phyloP scores from a whole-genome alignment of 1,139 yeast species.

The Yamadazyma sp. region DNA sequence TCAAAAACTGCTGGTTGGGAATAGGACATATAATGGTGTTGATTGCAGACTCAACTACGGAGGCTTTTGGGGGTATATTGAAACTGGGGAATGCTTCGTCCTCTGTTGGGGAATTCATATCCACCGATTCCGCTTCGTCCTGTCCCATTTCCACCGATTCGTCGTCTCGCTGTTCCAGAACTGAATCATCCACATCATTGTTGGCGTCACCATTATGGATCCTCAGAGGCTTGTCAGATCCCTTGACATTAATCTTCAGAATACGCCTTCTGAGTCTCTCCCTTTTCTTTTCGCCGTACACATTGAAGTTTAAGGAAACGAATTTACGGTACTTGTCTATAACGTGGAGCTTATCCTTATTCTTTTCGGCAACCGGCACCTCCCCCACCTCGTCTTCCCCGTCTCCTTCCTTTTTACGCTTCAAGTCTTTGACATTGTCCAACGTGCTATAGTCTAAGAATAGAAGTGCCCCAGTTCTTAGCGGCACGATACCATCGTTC shows the following conservation, averaged over 20 bases:
- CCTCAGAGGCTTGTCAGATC: conserved; percentile 8
- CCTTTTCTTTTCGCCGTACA: conserved; percentile 14
- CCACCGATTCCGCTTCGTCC: conserved; percentile 15
- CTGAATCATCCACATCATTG: conserved; percentile 13
- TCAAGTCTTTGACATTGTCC: conserved; percentile 33
- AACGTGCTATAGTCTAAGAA: conserved; percentile 48
- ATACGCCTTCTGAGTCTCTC: conserved; percentile 24
- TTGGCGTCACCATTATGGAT: neutral
- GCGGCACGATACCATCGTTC: conserved; percentile 94
- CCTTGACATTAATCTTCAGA: conserved; percentile 27
- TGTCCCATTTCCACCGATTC: conserved; percentile 13
- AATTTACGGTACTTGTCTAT: conserved; percentile 21
- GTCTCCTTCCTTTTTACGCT: conserved; percentile 15
- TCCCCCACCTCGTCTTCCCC: conserved; percentile 13
- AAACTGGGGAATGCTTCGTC: conserved; percentile 15
- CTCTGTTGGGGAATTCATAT: conserved; percentile 8
- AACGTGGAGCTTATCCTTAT: conserved; percentile 6
- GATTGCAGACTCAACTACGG: conserved; percentile 45
- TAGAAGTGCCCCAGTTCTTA: conserved; percentile 57
- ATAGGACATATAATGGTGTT: conserved; percentile 43
- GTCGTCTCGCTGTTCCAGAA: conserved; percentile 10
- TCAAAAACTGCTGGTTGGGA: conserved; percentile 35
- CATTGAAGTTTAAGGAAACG: conserved; percentile 20
- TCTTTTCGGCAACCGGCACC: conserved; percentile 12
- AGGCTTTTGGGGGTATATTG: conserved; percentile 45